Base-by-base conservation (phyloP, 257 asterid genomes). In the Solanum etuberosum region DNA sequence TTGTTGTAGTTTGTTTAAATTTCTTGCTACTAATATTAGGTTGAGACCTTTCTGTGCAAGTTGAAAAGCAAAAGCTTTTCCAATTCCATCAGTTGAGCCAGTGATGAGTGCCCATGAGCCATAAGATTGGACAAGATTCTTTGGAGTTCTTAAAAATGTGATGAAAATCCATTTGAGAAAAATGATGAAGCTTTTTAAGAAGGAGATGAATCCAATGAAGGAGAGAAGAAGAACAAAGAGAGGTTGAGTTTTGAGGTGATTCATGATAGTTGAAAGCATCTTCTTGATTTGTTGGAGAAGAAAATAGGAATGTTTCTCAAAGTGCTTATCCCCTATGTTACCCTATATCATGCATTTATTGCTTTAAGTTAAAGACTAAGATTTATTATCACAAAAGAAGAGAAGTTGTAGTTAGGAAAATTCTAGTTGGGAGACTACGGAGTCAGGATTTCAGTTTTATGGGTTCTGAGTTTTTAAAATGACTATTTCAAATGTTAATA, bases 41-140 rank as follows among this genome's bases (percentile, higher is more conserved):
- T 95, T 95, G 3, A 95, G 93, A 34, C 97, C 95, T 65, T 84
- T 46, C 4, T 65, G 87, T 11, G 99, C 98, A 2, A 97, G 93
- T 63, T 93, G 89, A 88, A 91, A 91, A n/a, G 98, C 96, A 3
- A 97, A 92, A 2, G 98, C 95, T 70, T 89, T 89, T 14, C 98
- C 98, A 10, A 95, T 94, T 5, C 98, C 99, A 25, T 94, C 98
- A 32, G 99, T 94, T 18, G 98, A 90, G 7, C 99, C 98, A 29
- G 98, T 94, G 78, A 97, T 76, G 65, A 97, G 83, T 2, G 98
- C 98, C 98, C 98, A 97, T 6, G 97, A 86, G 6, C 98, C 98
- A 89, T 97, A 97, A 6, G 38, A 71, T 46, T 86, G 93, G 16
- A 21, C 21, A 35, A 94, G 92, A 84, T 93, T 93, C 88, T 92